Evolutionary conservation across 2,329 filamentous ascomycete species (phyloP), one percentile per base, ranked within the genome.

Genomic region (Xylaria arbuscula): DNA sequence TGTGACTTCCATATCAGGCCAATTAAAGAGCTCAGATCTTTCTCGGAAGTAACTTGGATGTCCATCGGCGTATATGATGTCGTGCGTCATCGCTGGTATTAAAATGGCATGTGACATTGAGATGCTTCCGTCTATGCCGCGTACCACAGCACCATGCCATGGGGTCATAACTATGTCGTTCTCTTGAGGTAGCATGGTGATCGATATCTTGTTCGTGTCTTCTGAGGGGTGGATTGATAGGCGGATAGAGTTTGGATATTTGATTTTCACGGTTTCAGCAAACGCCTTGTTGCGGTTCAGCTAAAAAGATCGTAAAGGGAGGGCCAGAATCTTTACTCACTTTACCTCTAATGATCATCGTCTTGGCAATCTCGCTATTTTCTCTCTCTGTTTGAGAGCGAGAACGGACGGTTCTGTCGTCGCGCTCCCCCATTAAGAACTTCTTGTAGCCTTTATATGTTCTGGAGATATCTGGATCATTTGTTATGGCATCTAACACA

Each of bases 21-120:
- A 87, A 7, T 82, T 78, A 0, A 86, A 74, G 2, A 71, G n/a
- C 0, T 81, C 72, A 0, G 84, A 84, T 64, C 78, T 83, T 69
- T 87, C 83, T 1, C 85, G 80, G 72, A 81, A 88, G 71, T 82
- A 82, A 64, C 81, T 85, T 0, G 85, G 83, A 0, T 78, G 73
- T 0, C 80, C 83, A 3, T 83, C 76, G 11, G 82, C 80, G 47
- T 80, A 78, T 1, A 87, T 74, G 0, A 88, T 75, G 32, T 86
- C 84, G 15, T 71, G 69, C 3, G 69, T 71, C 48, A 70, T 63
- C 5, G 69, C 66, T 34, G 69, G 69, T 13, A 71, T 57, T 17
- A 62, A 59, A 15, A 71, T 63, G n/a, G 69, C 69, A 19, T 71
- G 66, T 6, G 69, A 60, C 63, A 71, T 65, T 4, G 69, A 62